A percentile compares a stretch with the other conserved stretches of the same genome.
phyloP scores from a whole-genome alignment of 2,329 filamentous ascomycete species.

The Apiospora koreana region DNA sequence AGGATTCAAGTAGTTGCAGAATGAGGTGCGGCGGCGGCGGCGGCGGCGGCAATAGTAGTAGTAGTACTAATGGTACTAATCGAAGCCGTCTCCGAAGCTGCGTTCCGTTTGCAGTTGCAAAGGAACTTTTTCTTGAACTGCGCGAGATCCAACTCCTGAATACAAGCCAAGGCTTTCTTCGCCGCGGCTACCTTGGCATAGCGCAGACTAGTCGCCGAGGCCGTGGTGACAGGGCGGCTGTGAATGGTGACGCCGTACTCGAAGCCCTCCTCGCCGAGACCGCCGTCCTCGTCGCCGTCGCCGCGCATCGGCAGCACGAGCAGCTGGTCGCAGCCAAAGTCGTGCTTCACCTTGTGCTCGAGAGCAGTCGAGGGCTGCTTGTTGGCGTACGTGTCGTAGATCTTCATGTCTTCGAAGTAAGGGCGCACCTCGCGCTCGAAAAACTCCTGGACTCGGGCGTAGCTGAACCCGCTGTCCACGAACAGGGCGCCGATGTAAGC shows the following conservation, averaged over 20 bases:
- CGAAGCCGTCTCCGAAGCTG: constrained; percentile 16
- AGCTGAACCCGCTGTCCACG: constrained; percentile 84
- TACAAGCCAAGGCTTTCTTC: constrained; percentile 52
- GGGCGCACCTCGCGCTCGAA: constrained; percentile 73
- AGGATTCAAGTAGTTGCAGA: too few relatives aligned
- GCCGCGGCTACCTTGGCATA: constrained; percentile 74
- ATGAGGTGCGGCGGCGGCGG: too few relatives aligned
- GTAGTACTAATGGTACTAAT: neutral
- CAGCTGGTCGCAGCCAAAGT: constrained; percentile 65
- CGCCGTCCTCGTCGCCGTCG: constrained; percentile 40
- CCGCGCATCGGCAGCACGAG: constrained; percentile 57
- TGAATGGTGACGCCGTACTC: constrained; percentile 79
- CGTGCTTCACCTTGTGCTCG: constrained; percentile 60
- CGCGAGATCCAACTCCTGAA: constrained; percentile 46
- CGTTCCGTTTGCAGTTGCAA: constrained; percentile 59
- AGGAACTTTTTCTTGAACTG: constrained; percentile 62
- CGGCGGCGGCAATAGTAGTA: neutral
- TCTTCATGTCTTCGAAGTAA: constrained; percentile 82
- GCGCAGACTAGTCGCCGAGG: constrained; percentile 61
- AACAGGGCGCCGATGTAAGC: constrained; percentile 89
- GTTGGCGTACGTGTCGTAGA: constrained; percentile 86
- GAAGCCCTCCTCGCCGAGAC: constrained; percentile 51
- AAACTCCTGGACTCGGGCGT: constrained; percentile 70
- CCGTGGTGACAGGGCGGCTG: constrained; percentile 63
- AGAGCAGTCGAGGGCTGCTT: constrained; percentile 82